Evolutionary conservation across 805 yeast genomes (phyloP).

Genomic region (Saturnispora sanitii): DNA sequence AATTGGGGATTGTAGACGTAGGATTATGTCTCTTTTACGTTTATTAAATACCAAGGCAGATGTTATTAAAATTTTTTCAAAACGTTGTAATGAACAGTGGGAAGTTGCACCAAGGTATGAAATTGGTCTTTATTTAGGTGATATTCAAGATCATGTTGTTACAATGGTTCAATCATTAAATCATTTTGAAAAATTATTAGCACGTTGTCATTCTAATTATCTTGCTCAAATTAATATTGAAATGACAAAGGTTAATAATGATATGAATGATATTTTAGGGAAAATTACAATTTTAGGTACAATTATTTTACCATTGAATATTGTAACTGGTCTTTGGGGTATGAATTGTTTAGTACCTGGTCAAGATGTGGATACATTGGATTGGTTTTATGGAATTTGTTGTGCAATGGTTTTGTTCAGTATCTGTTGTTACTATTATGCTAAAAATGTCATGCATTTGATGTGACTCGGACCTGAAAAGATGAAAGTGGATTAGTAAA

Average conservation of each 20-base stretch:
- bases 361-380: constrained; percentile 51
- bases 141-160: constrained; percentile 94
- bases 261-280: constrained; percentile 92
- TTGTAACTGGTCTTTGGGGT: constrained; percentile 96
- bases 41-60: constrained; percentile 89
- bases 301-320: constrained; percentile 87
- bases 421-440: constrained; percentile 36
- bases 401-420: constrained; percentile 39
- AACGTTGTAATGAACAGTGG: constrained; percentile 81
- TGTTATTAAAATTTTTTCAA: constrained; percentile 92
- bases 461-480: too few species aligned
- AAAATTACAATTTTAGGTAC: constrained; percentile 91
- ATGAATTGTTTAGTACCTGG: constrained; percentile 98
- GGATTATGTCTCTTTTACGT: constrained; percentile 84
- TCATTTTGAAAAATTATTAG: constrained; percentile 88
- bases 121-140: constrained; percentile 90
- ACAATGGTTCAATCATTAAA: constrained; percentile 94
- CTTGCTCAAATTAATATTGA: constrained; percentile 95
- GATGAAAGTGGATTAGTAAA: too few species aligned
- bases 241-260: constrained; percentile 94
- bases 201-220: constrained; percentile 93
- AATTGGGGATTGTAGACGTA: constrained; percentile 89
- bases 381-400: constrained; percentile 55
- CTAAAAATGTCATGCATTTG: constrained; percentile 31
- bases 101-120: constrained; percentile 72